Evolutionary conservation across 331 rosid genomes (phyloP).

Genomic region (Spiraea crenata): DNA sequence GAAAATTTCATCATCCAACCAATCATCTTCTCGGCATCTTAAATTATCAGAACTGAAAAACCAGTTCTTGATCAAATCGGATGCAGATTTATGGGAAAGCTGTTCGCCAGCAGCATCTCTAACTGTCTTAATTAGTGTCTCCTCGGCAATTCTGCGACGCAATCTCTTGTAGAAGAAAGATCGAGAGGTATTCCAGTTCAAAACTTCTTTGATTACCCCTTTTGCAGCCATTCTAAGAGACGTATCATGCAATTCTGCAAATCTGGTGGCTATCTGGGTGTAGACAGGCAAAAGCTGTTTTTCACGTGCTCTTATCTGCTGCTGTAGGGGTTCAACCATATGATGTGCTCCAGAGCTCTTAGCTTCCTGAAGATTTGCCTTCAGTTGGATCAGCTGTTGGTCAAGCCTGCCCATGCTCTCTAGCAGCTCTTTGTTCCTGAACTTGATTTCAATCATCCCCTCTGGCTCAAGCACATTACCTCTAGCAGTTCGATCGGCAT

Average conservation of each 20-base stretch:
- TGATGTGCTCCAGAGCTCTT: conserved; percentile 42
- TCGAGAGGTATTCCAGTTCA: conserved; percentile 84
- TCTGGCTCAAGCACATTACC: conserved; percentile 99
- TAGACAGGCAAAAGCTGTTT: conserved; percentile 88
- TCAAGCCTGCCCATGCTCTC: conserved; percentile 98
- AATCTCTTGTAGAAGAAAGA: conserved; percentile 75
- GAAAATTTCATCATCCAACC: conserved; percentile 82
- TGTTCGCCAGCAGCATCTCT: conserved; percentile 83
- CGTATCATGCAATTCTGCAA: conserved; percentile 95
- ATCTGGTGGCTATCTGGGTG: conserved; percentile 90
- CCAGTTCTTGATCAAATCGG: conserved; percentile 68
- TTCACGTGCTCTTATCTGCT: conserved; percentile 83
- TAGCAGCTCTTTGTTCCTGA: conserved; percentile 82
- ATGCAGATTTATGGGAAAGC: conserved; percentile 61
- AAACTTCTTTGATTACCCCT: conserved; percentile 83
- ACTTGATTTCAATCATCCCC: conserved; percentile 98
- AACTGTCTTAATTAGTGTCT: conserved; percentile 64
- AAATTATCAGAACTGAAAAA: conserved; percentile 59
- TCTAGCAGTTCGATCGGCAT: conserved; percentile 86
- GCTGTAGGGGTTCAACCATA: conserved; percentile 64
- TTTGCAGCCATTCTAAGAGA: conserved; percentile 97
- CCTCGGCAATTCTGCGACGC: conserved; percentile 80
- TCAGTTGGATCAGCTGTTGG: conserved; percentile 65
- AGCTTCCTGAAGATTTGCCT: conserved; percentile 79
- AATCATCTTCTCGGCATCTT: conserved; percentile 49